Evolutionary conservation across 2,329 filamentous ascomycete species (phyloP), one percentile per base, ranked within the genome.

Genomic region (Penicillium palitans): DNA sequence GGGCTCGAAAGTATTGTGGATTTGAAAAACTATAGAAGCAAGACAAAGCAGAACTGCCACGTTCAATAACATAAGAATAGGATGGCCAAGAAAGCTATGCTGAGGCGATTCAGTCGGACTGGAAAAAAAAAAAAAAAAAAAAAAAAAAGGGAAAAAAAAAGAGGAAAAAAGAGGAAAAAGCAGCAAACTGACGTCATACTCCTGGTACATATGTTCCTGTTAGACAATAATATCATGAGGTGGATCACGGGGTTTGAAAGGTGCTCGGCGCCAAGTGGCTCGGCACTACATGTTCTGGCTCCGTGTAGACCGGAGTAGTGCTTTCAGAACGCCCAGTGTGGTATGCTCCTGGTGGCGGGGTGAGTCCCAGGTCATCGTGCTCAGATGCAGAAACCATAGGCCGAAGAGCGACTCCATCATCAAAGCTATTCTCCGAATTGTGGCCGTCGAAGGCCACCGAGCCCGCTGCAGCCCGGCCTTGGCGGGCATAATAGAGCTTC

Each of bases 401-500:
- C 6, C 24, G 40, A 15, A 39, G 17, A 27, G 46, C 13, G 21
- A 35, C 10, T 17, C 15, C 60, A 52, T 52, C 41, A 15, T 40
- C 33, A 7, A 56, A 42, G 15, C 40, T 8, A 10, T 59, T 51
- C 13, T 49, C 52, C 1, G 33, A 24, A 49, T 55, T 21, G 13
- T 59, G 52, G 3, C 40, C 31, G 8, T 31, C 46, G 1, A 47
- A 24, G 19, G 33, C 47, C n/a, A 53, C 24, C 15, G 52, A 52
- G 47, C 50, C 47, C 24, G 37, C 48, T 21, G 62, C 61, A 76
- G 35, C 70, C 67, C 55, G 77, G 68, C 64, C 65, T 59, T 72
- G 72, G 69, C 89, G 89, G 2, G 87, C 86, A 68, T 90, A 83
- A 67, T 87, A 83, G 70, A 92, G 90, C 68, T 91, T 89, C 62